Percentiles rank a stretch among this genome's conserved stretches.
Evolutionary conservation across 2,329 filamentous ascomycete genomes (phyloP).

Genomic region (Penicillium psychrosexuale): DNA sequence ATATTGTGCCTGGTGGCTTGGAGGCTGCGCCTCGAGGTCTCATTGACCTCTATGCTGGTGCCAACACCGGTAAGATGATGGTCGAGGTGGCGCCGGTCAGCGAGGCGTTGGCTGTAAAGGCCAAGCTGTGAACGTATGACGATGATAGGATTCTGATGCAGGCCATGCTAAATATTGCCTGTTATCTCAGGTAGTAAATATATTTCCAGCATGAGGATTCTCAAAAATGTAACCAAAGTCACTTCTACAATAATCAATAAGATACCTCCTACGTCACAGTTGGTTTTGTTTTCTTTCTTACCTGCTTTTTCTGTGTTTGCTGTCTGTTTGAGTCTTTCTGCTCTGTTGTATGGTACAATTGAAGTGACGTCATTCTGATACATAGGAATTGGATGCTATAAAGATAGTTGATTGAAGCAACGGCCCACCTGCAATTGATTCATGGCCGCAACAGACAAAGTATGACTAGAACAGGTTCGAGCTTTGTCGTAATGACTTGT

Average conservation of each 20-base stretch:
- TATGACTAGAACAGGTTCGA: not conserved
- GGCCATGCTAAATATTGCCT: not conserved
- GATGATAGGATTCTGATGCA: not conserved
- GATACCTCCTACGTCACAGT: not conserved
- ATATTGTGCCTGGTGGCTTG: conserved; percentile 67
- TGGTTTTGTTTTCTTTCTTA: not conserved
- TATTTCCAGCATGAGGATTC: not conserved
- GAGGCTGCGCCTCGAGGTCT: conserved; percentile 61
- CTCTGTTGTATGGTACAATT: not conserved
- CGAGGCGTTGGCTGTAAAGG: conserved; percentile 35
- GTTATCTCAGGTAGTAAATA: not conserved
- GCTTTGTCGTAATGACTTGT: not conserved
- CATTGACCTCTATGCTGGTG: conserved; percentile 62
- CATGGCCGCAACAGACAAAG: not conserved
- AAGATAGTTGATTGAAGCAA: too few relatives aligned
- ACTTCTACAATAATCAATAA: not conserved
- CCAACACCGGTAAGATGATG: conserved; percentile 67
- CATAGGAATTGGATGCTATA: not conserved
- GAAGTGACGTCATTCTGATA: not conserved
- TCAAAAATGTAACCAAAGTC: not conserved
- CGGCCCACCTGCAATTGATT: conserved; percentile 6
- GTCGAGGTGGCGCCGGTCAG: conserved; percentile 40
- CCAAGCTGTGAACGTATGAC: conserved; percentile 39
- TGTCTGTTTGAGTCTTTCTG: not conserved
- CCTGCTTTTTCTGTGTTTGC: not conserved